A percentile compares a stretch with the other conserved stretches of the same genome.
These are phyloP conservation scores for Lentithecium fluviatile DNA, from an alignment of 495 filamentous ascomycete genomes.

Conservation along the genomic window DNA sequence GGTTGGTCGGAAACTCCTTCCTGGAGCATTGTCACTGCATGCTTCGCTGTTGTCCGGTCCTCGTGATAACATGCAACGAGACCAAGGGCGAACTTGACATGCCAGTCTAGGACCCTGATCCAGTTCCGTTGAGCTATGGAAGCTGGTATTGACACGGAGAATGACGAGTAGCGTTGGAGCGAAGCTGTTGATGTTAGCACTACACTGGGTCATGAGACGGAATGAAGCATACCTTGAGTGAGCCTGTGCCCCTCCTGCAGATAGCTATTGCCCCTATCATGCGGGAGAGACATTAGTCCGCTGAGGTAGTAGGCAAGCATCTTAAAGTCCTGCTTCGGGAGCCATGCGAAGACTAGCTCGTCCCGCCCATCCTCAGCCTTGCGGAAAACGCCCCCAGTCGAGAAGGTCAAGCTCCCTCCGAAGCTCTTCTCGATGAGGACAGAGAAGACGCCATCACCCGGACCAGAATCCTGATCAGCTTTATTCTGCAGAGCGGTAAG, in stretches of 20 bases:
- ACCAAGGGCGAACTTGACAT: conserved; percentile 59
- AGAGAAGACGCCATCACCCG: conserved; percentile 62
- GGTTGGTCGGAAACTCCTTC: conserved; percentile 39
- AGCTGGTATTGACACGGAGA: conserved; percentile 50
- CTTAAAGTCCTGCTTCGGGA: conserved; percentile 65
- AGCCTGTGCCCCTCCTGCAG: conserved; percentile 63
- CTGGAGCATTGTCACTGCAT: conserved; percentile 46
- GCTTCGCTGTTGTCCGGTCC: conserved; percentile 60
- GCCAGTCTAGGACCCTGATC: conserved; percentile 55
- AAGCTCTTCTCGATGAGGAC: conserved; percentile 62
- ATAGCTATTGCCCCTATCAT: conserved; percentile 66
- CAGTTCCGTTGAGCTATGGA: conserved; percentile 48
- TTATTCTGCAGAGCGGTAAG: conserved; percentile 66
- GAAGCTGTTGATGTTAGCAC: conserved; percentile 39
- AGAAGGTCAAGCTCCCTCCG: conserved; percentile 24
- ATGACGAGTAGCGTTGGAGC: conserved; percentile 34
- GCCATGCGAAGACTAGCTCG: conserved; percentile 59
- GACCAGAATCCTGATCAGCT: conserved; percentile 11
- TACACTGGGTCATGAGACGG: conserved; percentile 31
- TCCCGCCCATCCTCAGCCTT: conserved; percentile 35
- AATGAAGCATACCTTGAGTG: conserved; percentile 48
- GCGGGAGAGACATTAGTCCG: conserved; percentile 65
- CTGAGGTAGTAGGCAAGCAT: conserved; percentile 72
- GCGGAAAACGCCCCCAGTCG: conserved; percentile 47
- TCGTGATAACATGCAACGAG: conserved; percentile 61